Evolutionary conservation across 1,284 basidiomycete species (phyloP).

Genomic region (Leccinum pallidistipes): DNA sequence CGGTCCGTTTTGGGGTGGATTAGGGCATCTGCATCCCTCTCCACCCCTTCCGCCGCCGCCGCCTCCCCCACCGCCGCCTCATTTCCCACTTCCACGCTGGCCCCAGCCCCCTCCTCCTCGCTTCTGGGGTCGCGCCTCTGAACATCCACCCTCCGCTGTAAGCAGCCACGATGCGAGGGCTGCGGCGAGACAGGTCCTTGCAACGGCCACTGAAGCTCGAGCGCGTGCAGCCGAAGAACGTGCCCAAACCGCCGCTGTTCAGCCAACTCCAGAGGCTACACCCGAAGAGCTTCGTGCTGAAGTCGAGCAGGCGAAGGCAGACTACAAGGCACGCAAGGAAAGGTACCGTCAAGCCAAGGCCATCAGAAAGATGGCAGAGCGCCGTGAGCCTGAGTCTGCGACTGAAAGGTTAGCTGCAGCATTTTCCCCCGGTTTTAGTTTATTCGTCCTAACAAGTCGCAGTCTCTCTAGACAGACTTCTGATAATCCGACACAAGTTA

Average conservation of each 20-base stretch:
- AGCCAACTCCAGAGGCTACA: constrained; percentile 15
- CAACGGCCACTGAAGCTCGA: constrained; percentile 18
- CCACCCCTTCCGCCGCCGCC: constrained; percentile 20
- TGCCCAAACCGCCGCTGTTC: not conserved
- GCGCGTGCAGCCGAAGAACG: constrained; percentile 6
- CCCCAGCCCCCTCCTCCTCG: constrained; percentile 30
- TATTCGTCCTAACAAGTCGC: constrained; percentile 6
- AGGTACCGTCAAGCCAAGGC: constrained; percentile 59
- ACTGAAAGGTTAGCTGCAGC: constrained; percentile 34
- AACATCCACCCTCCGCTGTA: not conserved
- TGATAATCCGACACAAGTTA: constrained; percentile 19
- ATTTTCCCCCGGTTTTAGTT: constrained; percentile 4
- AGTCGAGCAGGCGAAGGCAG: constrained; percentile 64
- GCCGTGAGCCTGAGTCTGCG: constrained; percentile 23
- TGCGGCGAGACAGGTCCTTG: constrained; percentile 13
- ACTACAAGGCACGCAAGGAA: constrained; percentile 69
- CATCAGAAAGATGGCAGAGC: constrained; percentile 44
- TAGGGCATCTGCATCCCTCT: constrained; percentile 5
- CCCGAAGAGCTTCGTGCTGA: constrained; percentile 53
- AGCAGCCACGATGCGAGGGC: constrained; percentile 10
- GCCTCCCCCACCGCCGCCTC: constrained; percentile 17
- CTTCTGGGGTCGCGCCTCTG: constrained; percentile 22
- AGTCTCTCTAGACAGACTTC: constrained; percentile 30
- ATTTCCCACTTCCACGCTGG: constrained; percentile 14
- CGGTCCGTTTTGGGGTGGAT: constrained; percentile 15